Percentiles rank a stretch among this genome's conserved stretches.
phyloP scores from a whole-genome alignment of 306 rosid species.

The Prunus fruticosa region DNA sequence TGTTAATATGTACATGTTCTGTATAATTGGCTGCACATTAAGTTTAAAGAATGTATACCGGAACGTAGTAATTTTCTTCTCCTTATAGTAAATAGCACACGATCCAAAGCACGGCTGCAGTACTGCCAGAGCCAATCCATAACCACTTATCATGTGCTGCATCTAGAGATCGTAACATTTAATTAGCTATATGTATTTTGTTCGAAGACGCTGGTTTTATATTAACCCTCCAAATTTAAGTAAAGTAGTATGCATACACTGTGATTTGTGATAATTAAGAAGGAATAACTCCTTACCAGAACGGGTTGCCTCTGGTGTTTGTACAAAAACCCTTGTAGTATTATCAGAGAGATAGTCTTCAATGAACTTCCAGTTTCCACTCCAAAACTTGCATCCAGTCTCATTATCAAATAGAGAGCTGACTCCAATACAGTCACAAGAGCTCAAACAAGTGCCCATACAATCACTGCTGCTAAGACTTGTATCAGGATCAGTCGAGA shows the following conservation, averaged over 20 bases:
- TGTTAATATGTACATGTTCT: too few species aligned
- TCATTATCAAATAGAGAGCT: too few species aligned
- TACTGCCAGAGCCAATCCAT: background rate
- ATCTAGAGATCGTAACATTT: background rate
- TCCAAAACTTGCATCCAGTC: conserved; percentile 13
- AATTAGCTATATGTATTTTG: background rate
- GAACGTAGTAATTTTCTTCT: background rate
- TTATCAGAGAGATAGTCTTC: background rate
- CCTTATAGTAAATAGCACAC: background rate
- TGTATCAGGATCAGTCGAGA: background rate
- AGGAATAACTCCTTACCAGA: background rate
- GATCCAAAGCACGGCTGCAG: background rate
- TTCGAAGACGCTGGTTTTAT: background rate
- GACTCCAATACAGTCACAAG: too few species aligned
- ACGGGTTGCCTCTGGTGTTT: background rate
- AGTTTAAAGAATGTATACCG: too few species aligned
- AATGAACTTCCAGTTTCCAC: background rate
- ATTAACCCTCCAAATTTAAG: too few species aligned
- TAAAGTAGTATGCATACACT: too few species aligned
- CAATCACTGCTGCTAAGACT: conserved; percentile 5
- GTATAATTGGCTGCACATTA: too few species aligned
- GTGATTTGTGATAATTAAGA: background rate
- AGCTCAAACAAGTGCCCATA: background rate
- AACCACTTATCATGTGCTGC: conserved; percentile 8
- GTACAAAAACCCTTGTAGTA: background rate